Evolutionary conservation across 1,284 basidiomycete genomes (phyloP), one percentile per base, ranked within the genome.

Genomic region (Microbotryum silenes-acaulis): DNA sequence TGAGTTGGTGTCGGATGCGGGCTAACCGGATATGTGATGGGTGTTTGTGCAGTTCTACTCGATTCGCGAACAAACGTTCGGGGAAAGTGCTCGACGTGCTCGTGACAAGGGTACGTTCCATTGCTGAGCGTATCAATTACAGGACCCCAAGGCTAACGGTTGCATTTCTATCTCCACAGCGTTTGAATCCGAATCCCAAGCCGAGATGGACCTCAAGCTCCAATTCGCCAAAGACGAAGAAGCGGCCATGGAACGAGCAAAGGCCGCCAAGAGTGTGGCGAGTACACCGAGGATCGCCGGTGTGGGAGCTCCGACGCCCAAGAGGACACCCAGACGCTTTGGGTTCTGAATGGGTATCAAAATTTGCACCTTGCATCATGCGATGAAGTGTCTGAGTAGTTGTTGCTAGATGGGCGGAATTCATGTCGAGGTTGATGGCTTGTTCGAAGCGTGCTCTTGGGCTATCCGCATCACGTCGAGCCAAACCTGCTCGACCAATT

Each of bases 281-380:
- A 52, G 51, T 16, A 72, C 71, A 25, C 71, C 71, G 14, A 52
- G 64, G 42, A 60, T 72, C 31, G 70, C 70, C 0, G 69, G 67
- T 21, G 69, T 71, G 37, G 62, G 67, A 2, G 64, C 67, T 31
- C 67, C 67, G 7, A 57, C 64, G 31, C 54, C 56, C 31, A 68
- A 60, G 56, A 57, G 64, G 42, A 68, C 67, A 31, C 67, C 67
- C 57, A 49, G 67, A 23, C 55, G 67, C 29, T 63, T 66, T 20
- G 67, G 67, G 7, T 59, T 68, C 59, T 68, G 42, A 54, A 31
- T 29, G 37, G 14, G 4, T 42, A 42, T 42, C 4, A 18, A 42
- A 18, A 4, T 42, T 42, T 42, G 37, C 37, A 31, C 31, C 5
- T 42, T 42, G 37, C 37, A 42, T 42, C 3, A 42, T 10, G 37